These are phyloP conservation scores for Endoconidiophora polonica DNA, from an alignment of 2,329 filamentous ascomycete species.

Conservation along the genomic window DNA sequence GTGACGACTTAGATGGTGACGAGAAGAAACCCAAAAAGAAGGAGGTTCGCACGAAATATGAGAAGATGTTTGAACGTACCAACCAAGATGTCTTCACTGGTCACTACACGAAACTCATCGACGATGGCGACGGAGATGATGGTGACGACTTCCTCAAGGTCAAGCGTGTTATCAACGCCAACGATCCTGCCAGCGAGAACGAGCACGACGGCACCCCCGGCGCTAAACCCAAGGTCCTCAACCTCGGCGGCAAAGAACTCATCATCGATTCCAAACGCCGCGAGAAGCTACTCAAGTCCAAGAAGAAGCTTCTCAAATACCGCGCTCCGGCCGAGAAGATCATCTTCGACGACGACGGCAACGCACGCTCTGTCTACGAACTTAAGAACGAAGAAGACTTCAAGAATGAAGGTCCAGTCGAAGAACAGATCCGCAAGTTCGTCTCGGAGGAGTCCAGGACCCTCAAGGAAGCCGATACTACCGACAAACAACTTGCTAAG, in stretches of 20 bases:
- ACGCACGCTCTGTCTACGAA: slow-evolving; percentile 71
- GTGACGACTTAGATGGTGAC: slow-evolving; percentile 32
- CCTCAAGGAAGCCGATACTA: slow-evolving; percentile 58
- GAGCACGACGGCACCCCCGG: slow-evolving; percentile 26
- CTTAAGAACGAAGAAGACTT: slow-evolving; percentile 76
- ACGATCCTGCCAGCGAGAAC: slow-evolving; percentile 39
- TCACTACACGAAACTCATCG: slow-evolving; percentile 80
- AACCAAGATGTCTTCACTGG: slow-evolving; percentile 93
- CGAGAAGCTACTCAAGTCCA: slow-evolving; percentile 86
- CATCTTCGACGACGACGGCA: slow-evolving; percentile 83
- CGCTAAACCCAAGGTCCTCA: slow-evolving; percentile 40
- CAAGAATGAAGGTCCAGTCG: slow-evolving; percentile 53
- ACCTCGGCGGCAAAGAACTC: slow-evolving; percentile 53
- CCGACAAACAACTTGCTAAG: slow-evolving; percentile 67
- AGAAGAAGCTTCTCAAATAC: slow-evolving; percentile 84
- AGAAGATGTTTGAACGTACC: slow-evolving; percentile 92
- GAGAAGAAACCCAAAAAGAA: slow-evolving; percentile 43
- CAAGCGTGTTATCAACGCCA: slow-evolving; percentile 68
- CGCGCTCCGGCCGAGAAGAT: slow-evolving; percentile 75
- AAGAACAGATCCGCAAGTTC: slow-evolving; percentile 61
- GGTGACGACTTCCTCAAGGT: slow-evolving; percentile 75
- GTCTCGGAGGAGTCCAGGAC: slow-evolving; percentile 56
- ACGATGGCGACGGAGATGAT: slow-evolving; percentile 36
- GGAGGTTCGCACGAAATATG: slow-evolving; percentile 80
- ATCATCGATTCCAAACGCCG: slow-evolving; percentile 87